Conservation (phyloP, 2,329 filamentous ascomycete species). For the Cryoendolithus antarcticus region DNA sequence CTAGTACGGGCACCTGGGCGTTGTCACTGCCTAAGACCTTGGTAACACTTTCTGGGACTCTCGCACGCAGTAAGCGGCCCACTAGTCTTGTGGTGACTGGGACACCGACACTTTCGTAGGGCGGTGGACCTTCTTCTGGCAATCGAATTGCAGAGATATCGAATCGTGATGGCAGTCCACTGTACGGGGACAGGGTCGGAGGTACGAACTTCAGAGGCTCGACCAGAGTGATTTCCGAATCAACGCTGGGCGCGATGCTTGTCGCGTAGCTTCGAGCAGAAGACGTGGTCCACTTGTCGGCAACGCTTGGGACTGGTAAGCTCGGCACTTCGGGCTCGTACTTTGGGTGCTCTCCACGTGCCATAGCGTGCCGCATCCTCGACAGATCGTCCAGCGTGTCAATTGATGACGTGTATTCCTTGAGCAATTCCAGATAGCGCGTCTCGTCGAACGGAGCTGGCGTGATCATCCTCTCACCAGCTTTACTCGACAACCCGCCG, state of each 20-base stretch:
- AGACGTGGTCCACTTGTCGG: no score
- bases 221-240: conserved; percentile 32
- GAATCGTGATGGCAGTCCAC: conserved; percentile 31
- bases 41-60: conserved; percentile 17
- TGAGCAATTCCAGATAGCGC: conserved; percentile 61
- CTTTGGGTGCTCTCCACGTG: conserved; percentile 24
- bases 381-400: conserved; percentile 70
- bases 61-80: conserved; percentile 25
- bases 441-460: conserved; percentile 50
- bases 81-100: conserved; percentile 33
- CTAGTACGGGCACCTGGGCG: conserved; percentile 43
- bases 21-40: conserved; percentile 23
- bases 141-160: conserved; percentile 30
- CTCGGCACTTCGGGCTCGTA: conserved; percentile 6
- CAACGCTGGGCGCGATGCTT: conserved; percentile 13
- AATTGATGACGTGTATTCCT: conserved; percentile 63
- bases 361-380: conserved; percentile 44
- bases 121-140: conserved; percentile 35
- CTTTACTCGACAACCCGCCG: conserved; percentile 11
- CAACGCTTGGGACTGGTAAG: no score
- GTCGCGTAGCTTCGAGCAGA: no score
- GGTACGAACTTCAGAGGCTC: conserved; percentile 21
- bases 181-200: conserved; percentile 20
- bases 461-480: conserved; percentile 19
- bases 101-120: conserved; percentile 35